Evolutionary conservation across 2,329 filamentous ascomycete species (phyloP), one percentile per base, ranked within the genome.

Genomic region (Pseudogymnoascus sp.): DNA sequence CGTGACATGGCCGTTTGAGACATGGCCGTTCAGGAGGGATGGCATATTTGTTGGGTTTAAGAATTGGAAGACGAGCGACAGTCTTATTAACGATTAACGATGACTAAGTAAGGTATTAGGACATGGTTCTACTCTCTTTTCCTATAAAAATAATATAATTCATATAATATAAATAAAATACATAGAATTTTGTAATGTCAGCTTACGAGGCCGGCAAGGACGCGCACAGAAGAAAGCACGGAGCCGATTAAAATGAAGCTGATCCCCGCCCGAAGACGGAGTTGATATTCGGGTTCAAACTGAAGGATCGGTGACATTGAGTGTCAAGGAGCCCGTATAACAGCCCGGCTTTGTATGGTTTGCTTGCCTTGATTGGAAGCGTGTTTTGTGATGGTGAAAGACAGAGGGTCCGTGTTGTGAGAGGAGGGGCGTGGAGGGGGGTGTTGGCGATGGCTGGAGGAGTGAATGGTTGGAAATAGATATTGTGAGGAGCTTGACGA

Each of bases 191-290:
- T n/a, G 12, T 2, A 22, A 35, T 58, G 53, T 58, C 30, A 58
- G 53, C 53, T 58, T 58, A 37, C 53, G 53, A 58, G 53, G 53
- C 53, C 15, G 53, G 53, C 53, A 58, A 35, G 53, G 15, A 58
- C 53, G 30, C 53, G 35, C 53, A 35, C 14, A 2, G 6, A 2
- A 37, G 28, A 7, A 7, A 58, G 53, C 35, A 50, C 41, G 41
- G 22, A 50, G 53, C 53, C 53, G 53, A 36, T 58, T 58, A 58
- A 58, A 58, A 58, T 36, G 53, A 58, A 58, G 53, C 53, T 58
- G 20, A n/a, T 3, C 53, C 20, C 41, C 25, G 41, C 4, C 1
- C 22, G 3, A 15, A 50, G 41, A 50, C 53, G 28, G 35, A 37
- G 35, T 58, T 25, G 35, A 35, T 58, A 20, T 35, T 58, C 35